Percentiles rank a stretch among this genome's conserved stretches.
phyloP scores from a whole-genome alignment of 2,329 filamentous ascomycete species.

The Pyrenochaeta sp. region DNA sequence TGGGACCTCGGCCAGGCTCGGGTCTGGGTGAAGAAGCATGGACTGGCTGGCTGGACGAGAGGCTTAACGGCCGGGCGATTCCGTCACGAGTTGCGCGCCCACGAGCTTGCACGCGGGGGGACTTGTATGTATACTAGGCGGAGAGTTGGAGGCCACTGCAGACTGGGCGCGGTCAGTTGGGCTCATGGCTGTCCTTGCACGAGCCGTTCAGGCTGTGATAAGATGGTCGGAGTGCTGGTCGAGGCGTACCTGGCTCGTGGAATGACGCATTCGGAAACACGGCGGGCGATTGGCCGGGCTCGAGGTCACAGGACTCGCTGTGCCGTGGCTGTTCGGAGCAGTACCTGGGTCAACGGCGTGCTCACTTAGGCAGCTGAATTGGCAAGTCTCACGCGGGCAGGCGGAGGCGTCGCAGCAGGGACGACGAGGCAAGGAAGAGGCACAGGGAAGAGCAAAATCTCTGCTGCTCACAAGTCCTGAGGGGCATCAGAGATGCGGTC shows the following conservation, averaged over 20 bases:
- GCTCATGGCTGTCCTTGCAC: slow-evolving; percentile 19
- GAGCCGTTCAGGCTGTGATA: slow-evolving; percentile 14
- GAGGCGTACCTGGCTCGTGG: slow-evolving; percentile 33
- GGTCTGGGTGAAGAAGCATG: slow-evolving; percentile 41
- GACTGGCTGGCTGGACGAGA: slow-evolving; percentile 15
- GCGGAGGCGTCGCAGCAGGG: slow-evolving; percentile 2
- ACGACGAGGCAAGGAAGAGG: slow-evolving; percentile 3
- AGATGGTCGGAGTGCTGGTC: slow-evolving; percentile 10
- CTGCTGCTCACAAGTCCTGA: slow-evolving; percentile 13
- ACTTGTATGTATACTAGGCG: slow-evolving; percentile 1
- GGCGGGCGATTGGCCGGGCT: slow-evolving; percentile 25
- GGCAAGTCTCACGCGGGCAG: slow-evolving; percentile 3
- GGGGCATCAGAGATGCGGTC: slow-evolving; percentile 13
- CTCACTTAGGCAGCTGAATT: slow-evolving; percentile 7
- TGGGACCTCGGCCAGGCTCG: slow-evolving; percentile 42
- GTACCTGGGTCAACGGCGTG: slow-evolving; percentile 3
- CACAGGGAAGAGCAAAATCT: slow-evolving; percentile 12
- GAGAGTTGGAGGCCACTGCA: slow-evolving; percentile 5
- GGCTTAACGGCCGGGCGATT: slow-evolving; percentile 23
- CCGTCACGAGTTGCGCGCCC: slow-evolving; percentile 20
- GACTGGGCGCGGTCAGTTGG: slow-evolving; percentile 26
- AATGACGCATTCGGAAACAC: slow-evolving; percentile 40
- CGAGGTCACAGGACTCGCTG: slow-evolving; percentile 22
- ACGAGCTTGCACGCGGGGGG: slow-evolving; percentile 10
- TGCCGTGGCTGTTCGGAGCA: background rate